These are phyloP conservation scores for Parachaetomium inaequale DNA, from an alignment of 495 filamentous ascomycete genomes.

Conservation along the genomic window DNA sequence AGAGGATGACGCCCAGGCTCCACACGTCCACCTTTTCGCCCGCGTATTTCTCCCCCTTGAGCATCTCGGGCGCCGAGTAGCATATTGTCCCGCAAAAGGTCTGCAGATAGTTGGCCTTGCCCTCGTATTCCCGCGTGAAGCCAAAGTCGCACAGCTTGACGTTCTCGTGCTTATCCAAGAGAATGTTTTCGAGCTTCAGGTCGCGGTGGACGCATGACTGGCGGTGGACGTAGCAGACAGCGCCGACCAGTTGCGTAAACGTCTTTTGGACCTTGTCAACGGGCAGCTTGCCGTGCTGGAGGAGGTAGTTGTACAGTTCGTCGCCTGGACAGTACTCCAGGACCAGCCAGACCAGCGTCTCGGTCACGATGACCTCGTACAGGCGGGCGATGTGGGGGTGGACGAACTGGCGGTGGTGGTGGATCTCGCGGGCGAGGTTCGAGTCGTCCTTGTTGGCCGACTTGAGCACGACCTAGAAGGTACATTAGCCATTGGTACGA, in stretches of 20 bases:
- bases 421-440: conserved; percentile 94
- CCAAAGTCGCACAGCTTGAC: conserved; percentile 99
- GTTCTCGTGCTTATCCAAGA: conserved; percentile 94
- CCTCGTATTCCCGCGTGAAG: conserved; percentile 96
- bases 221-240: conserved; percentile 91
- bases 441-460: conserved; percentile 93
- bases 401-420: conserved; percentile 95
- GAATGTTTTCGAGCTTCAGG: conserved; percentile 93
- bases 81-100: conserved; percentile 98
- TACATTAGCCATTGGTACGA: not conserved
- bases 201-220: conserved; percentile 96
- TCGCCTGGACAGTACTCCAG: conserved; percentile 95
- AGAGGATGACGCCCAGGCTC: conserved; percentile 95
- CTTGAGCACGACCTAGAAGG: conserved; percentile 84
- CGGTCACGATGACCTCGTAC: conserved; percentile 97
- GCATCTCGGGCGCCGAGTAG: conserved; percentile 97
- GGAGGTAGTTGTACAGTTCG: conserved; percentile 93
- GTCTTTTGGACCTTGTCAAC: conserved; percentile 90
- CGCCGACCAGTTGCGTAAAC: conserved; percentile 93
- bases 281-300: conserved; percentile 77
- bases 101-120: conserved; percentile 89
- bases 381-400: conserved; percentile 96
- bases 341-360: conserved; percentile 90
- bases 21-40: conserved; percentile 97
- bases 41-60: conserved; percentile 96